phyloP scores from a whole-genome alignment of 2,329 filamentous ascomycete genomes.

The Nothomitra cinnamomea region DNA sequence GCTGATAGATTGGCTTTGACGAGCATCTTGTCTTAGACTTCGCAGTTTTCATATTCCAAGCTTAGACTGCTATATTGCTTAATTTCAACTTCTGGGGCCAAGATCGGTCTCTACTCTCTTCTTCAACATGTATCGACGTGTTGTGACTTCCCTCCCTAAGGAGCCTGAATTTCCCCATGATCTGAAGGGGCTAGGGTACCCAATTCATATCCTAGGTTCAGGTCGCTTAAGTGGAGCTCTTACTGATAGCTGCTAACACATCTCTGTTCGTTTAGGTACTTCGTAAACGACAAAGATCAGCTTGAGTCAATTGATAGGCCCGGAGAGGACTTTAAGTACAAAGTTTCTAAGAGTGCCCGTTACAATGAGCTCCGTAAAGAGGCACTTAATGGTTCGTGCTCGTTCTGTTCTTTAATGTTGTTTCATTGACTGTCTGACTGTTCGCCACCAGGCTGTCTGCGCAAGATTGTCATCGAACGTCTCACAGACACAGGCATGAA shows the following conservation, averaged over 20 bases:
- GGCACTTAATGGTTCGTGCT: slow-evolving; percentile 10
- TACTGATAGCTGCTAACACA: not conserved
- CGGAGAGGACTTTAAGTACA: slow-evolving; percentile 56
- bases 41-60: no score
- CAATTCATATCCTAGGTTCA: slow-evolving; percentile 5
- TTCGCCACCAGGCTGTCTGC: slow-evolving; percentile 37
- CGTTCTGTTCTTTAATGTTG: not conserved
- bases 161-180: slow-evolving; percentile 50
- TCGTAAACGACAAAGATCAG: slow-evolving; percentile 58
- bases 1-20: not conserved
- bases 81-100: no score
- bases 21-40: not conserved
- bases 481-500: slow-evolving; percentile 43
- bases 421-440: not conserved
- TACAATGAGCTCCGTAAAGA: slow-evolving; percentile 56
- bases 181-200: slow-evolving; percentile 56
- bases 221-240: not conserved
- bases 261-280: slow-evolving; percentile 40
- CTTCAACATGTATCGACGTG: slow-evolving; percentile 56
- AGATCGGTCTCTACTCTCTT: not conserved
- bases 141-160: slow-evolving; percentile 47
- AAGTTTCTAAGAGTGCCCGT: slow-evolving; percentile 54
- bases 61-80: no score
- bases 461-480: slow-evolving; percentile 42
- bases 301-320: slow-evolving; percentile 53